Base-by-base conservation (phyloP, 148 eudicot genomes). In the Cornus kousa region DNA sequence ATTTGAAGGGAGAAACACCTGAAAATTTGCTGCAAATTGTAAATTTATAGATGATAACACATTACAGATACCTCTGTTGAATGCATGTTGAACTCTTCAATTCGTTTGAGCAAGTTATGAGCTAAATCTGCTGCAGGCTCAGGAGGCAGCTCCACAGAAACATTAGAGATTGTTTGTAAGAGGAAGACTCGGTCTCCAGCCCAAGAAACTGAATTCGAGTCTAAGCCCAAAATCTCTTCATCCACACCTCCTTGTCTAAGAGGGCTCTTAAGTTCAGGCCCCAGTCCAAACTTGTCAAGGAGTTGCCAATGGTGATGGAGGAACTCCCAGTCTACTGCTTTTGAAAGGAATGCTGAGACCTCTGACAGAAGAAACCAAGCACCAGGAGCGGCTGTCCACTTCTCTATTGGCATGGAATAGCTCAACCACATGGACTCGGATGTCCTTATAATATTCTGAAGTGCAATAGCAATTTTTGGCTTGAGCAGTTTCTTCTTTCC, bases 101-200 rank as follows among this genome's bases (percentile, higher is more conserved):
- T 85, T 68, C 98, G 83, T 86, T 85, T 89, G 24, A 97, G 85
- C 77, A 97, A 88, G 80, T 90, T 89, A 83, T 91, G 92, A 71
- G 98, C 99, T 77, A 97, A 85, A 64, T 94, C 98, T 60, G 98
- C 97, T n/a, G 99, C 98, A 85, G 97, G 92, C 84, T 87, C 97
- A 55, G 97, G 79, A 78, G 99, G 94, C 87, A 94, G 73, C 80
- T 89, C 95, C 35, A 90, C 85, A 62, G 99, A 91, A 53, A 94
- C 98, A 80, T 90, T 97, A 78, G 98, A 91, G 40, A 97, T 94
- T 78, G 99, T 92, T 85, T 90, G 95, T 88, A 94, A 78, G 33
- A 97, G 86, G 57, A 85, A 88, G 77, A 97, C 99, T 77, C 98
- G 98, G 78, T 94, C 99, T 78, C 84, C 88, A 1, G 93, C 94